Base-by-base conservation (phyloP, 2,329 filamentous ascomycete genomes). In the Ascochyta fabae region DNA sequence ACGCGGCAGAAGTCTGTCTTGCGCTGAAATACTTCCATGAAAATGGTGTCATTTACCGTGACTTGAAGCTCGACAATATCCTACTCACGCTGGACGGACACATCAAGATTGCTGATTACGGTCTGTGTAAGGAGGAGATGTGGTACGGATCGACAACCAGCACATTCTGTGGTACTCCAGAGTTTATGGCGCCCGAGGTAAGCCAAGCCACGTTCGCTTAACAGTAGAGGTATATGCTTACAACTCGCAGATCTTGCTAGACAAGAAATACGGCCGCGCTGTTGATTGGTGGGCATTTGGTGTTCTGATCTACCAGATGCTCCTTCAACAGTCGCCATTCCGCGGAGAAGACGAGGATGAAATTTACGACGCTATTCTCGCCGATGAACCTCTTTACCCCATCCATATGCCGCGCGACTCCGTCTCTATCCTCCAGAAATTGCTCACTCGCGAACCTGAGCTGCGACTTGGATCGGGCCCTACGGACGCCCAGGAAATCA, bases 261-360 rank as follows among this genome's bases (percentile, higher is more conserved):
- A 99, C 76, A 99, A 99, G 83, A 98, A 97, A 74, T 99, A 99
- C 70, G 94, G 93, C 41, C 89, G 95, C 55, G 92, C 95, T 15
- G 95, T 99, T 39, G 95, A 99, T 77, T 99, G 95, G 95, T 99
- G 95, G 95, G 96, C 96, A 6, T 99, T 99, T 77, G 95, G 95
- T 75, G 95, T 99, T 29, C 81, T 99, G 68, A 99, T 99, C 70
- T 99, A 99, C 80, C 95, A 99, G 77, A 99, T 99, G 96, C 89
- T 99, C 53, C 86, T 99, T 44, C 96, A 99, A 74, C 96, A 99
- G 76, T 98, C 94, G 27, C 95, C 95, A 0, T 99, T 99, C 89
- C 89, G 95, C 68, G 95, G 95, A 70, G 96, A 99, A 76, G 95
- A 99, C 68, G 96, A 99, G 73, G 95, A 99, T 74, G 95, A 99